These are phyloP conservation scores for Botryotinia narcissicola DNA, from an alignment of 2,329 filamentous ascomycete species.

Conservation along the genomic window DNA sequence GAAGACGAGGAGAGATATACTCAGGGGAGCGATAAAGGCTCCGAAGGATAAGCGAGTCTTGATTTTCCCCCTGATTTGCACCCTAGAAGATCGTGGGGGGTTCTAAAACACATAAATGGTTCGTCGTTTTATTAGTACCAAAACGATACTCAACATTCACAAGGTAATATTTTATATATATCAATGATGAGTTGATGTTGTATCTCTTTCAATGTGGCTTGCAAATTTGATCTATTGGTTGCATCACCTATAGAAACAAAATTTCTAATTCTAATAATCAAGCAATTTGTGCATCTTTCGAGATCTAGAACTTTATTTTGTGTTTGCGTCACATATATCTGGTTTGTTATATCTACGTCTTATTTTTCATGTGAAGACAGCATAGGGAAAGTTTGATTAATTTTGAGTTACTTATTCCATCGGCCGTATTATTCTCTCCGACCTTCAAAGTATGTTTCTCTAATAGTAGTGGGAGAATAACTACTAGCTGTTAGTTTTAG, in stretches of 20 bases:
- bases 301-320: background rate
- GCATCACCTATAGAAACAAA: background rate
- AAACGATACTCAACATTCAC: too few relatives aligned
- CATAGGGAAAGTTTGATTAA: background rate
- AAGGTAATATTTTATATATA: background rate
- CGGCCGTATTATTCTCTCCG: too few relatives aligned
- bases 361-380: background rate
- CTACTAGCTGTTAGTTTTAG: too few relatives aligned
- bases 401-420: background rate
- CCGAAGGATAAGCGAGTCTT: slow-evolving; percentile 3
- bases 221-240: background rate
- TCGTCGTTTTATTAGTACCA: background rate
- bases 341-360: background rate
- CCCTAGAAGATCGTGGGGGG: background rate
- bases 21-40: background rate
- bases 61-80: background rate
- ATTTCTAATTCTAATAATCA: background rate
- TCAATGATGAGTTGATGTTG: background rate
- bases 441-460: background rate
- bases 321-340: background rate
- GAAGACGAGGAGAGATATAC: background rate
- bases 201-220: background rate
- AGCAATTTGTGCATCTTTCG: background rate
- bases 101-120: background rate
- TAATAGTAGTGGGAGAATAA: background rate